Evolutionary conservation across 1,284 basidiomycete species (phyloP).

Genomic region (Trichosporon ovoides): DNA sequence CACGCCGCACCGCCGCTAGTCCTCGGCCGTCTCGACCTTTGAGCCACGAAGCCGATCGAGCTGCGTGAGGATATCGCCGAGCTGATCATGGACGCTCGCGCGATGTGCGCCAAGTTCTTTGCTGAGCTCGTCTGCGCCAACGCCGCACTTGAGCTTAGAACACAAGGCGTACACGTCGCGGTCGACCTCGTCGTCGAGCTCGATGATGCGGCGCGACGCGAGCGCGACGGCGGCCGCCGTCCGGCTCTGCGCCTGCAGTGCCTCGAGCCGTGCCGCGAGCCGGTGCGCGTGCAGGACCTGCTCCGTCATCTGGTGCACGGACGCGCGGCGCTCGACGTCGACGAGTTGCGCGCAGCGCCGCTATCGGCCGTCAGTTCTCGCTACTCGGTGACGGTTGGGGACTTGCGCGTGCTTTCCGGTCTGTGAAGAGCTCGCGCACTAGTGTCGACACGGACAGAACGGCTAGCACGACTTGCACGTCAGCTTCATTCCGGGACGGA

Average conservation of each 20-base stretch:
- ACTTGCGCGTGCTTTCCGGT: background rate
- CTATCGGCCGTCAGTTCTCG: too few relatives aligned
- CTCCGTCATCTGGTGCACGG: background rate
- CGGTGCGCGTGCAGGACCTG: background rate
- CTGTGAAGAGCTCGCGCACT: background rate
- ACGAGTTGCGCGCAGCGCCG: background rate
- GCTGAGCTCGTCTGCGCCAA: background rate
- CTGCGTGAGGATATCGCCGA: background rate
- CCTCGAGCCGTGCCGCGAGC: background rate
- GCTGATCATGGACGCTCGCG: background rate
- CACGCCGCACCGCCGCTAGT: background rate
- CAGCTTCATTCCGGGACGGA: background rate
- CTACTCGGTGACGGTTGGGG: background rate
- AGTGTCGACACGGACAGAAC: background rate
- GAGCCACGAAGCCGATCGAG: background rate
- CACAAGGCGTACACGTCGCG: conserved; percentile 3
- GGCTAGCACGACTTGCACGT: background rate
- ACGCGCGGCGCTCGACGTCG: background rate
- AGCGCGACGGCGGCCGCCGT: background rate
- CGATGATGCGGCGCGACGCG: conserved; percentile 1
- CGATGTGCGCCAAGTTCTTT: background rate
- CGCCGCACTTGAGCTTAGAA: background rate
- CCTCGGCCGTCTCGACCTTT: background rate
- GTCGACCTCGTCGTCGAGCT: conserved; percentile 8
- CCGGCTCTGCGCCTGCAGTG: background rate